A percentile compares a stretch with the other conserved stretches of the same genome.
These are phyloP conservation scores for Brassica incana DNA, from an alignment of 345 rosid species.

Conservation along the genomic window DNA sequence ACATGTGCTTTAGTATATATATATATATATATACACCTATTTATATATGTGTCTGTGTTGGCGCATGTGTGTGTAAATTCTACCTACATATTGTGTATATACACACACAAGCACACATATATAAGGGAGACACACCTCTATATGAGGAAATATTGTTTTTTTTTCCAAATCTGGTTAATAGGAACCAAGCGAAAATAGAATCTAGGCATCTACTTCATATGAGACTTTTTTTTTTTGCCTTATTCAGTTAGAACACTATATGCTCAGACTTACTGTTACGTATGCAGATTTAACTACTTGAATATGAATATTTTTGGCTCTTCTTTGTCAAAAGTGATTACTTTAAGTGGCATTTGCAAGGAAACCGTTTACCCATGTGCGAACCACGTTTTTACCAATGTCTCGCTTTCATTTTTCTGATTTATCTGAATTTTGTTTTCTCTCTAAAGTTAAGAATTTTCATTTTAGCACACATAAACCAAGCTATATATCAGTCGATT, in stretches of 20 bases:
- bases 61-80: neutral
- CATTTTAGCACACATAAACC: neutral
- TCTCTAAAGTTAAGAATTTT: neutral
- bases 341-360: neutral
- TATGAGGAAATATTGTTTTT: slow-evolving; percentile 15
- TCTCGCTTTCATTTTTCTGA: slow-evolving; percentile 15
- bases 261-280: neutral
- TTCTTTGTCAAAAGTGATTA: slow-evolving; percentile 1
- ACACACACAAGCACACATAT: slow-evolving; percentile 5
- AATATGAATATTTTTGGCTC: slow-evolving; percentile 7
- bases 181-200: slow-evolving; percentile 19
- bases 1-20: slow-evolving; percentile 15
- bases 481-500: neutral
- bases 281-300: neutral
- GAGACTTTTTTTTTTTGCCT: slow-evolving; percentile 1
- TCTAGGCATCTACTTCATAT: slow-evolving; percentile 15
- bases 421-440: neutral
- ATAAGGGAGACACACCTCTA: slow-evolving; percentile 10
- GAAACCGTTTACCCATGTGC: slow-evolving; percentile 21
- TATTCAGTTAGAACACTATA: slow-evolving; percentile 11
- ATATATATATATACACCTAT: neutral
- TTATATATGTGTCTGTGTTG: neutral
- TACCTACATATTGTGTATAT: neutral
- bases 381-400: neutral
- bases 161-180: slow-evolving; percentile 24